Conservation (phyloP, 768 basidiomycete genomes). For the Scleroderma citrinum region DNA sequence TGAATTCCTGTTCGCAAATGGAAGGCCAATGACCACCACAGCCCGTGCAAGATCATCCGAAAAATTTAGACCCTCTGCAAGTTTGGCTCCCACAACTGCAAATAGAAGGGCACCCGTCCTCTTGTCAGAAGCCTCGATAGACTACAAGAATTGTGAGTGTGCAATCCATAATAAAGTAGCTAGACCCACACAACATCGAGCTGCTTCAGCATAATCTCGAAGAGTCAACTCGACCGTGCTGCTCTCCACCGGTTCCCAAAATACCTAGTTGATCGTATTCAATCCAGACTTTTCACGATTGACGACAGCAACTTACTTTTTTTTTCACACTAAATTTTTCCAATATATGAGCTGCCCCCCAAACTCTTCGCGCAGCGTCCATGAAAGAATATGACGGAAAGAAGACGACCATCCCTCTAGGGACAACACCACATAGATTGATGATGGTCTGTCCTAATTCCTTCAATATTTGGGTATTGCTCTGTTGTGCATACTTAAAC, state of each 20-base stretch:
- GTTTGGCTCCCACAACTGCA: constrained; percentile 93
- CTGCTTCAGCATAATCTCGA: constrained; percentile 61
- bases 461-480: constrained; percentile 56
- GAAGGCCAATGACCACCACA: constrained; percentile 84
- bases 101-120: constrained; percentile 73
- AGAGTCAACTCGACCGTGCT: constrained; percentile 69
- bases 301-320: constrained; percentile 41
- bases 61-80: constrained; percentile 88
- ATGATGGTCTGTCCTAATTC: constrained; percentile 81
- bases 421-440: constrained; percentile 75
- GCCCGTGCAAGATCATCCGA: constrained; percentile 78
- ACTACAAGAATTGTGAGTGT: constrained; percentile 18
- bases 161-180: not conserved
- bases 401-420: constrained; percentile 89
- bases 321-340: constrained; percentile 66
- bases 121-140: constrained; percentile 21
- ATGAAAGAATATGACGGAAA: constrained; percentile 89
- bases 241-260: constrained; percentile 78
- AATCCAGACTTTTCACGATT: not conserved
- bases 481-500: constrained; percentile 76
- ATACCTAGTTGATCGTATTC: constrained; percentile 48
- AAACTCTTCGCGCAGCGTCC: constrained; percentile 55
- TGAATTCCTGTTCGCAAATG: constrained; percentile 89
- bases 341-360: constrained; percentile 59
- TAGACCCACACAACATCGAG: constrained; percentile 19